Conservation (phyloP, 495 filamentous ascomycete genomes). For the Penicillium soppii region DNA sequence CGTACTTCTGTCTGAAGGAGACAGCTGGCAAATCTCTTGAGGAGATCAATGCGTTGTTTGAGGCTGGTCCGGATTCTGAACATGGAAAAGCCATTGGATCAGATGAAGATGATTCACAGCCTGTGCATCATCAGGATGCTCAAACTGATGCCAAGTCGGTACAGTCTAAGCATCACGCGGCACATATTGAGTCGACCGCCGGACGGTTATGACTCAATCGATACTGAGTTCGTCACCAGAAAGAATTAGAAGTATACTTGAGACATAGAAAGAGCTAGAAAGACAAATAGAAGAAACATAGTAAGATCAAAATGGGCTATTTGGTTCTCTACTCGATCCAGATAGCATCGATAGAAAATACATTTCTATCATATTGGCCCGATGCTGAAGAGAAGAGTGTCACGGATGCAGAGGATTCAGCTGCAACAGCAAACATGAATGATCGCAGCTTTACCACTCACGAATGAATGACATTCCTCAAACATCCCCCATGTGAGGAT, state of each 20-base stretch:
- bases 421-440: slow-evolving; percentile 22
- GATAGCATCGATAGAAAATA: too few species aligned
- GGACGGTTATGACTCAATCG: slow-evolving; percentile 14
- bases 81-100: slow-evolving; percentile 10
- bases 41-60: slow-evolving; percentile 66
- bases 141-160: slow-evolving; percentile 5
- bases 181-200: slow-evolving; percentile 18
- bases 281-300: too few species aligned
- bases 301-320: too few species aligned
- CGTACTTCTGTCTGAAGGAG: slow-evolving; percentile 52
- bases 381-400: slow-evolving; percentile 53
- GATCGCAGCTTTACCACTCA: slow-evolving; percentile 65
- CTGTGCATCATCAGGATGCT: not conserved
- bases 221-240: too few species aligned
- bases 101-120: not conserved
- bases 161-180: slow-evolving; percentile 4
- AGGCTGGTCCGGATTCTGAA: slow-evolving; percentile 19
- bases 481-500: too few species aligned
- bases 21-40: slow-evolving; percentile 73
- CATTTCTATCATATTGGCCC: slow-evolving; percentile 59
- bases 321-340: not conserved
- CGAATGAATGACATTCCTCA: slow-evolving; percentile 77
- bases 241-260: too few species aligned
- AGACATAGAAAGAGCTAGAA: too few species aligned
- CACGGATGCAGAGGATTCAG: slow-evolving; percentile 43